phyloP scores from a whole-genome alignment of 2,329 filamentous ascomycete genomes.

The Phialophora macrospora region DNA sequence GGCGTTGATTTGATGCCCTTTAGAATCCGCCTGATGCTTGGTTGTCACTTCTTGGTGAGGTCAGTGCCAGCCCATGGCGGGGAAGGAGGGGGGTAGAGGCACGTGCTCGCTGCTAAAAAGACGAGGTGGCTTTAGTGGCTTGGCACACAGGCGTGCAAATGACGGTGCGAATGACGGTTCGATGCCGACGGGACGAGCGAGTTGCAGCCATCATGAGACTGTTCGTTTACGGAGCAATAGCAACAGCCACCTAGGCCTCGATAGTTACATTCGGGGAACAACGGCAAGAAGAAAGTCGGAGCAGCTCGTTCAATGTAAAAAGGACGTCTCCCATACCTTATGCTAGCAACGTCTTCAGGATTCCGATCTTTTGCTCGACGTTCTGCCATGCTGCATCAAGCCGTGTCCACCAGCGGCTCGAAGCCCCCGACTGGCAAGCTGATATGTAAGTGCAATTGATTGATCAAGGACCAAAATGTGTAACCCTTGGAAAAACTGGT shows the following conservation, averaged over 20 bases:
- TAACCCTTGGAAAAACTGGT: neutral
- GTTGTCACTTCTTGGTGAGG: neutral
- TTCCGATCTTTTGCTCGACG: neutral
- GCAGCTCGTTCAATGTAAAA: neutral
- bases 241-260: neutral
- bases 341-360: slow-evolving; percentile 11
- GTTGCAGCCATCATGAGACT: neutral
- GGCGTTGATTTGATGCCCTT: slow-evolving; percentile 19
- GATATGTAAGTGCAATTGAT: slow-evolving; percentile 42
- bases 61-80: slow-evolving; percentile 6
- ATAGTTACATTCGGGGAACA: neutral
- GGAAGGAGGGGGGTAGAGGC: slow-evolving; percentile 8
- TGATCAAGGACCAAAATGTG: neutral
- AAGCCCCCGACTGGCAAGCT: slow-evolving; percentile 39
- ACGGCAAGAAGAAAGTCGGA: neutral
- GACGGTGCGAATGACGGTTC: slow-evolving; percentile 12
- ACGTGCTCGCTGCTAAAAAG: neutral
- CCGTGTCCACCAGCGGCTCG: slow-evolving; percentile 17
- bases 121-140: neutral
- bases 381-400: slow-evolving; percentile 32
- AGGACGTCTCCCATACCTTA: slow-evolving; percentile 4
- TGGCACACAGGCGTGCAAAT: neutral
- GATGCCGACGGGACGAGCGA: neutral
- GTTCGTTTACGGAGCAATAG: neutral
- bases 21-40: neutral